phyloP scores from a whole-genome alignment of 768 basidiomycete species.

The Ramaria sp. region DNA sequence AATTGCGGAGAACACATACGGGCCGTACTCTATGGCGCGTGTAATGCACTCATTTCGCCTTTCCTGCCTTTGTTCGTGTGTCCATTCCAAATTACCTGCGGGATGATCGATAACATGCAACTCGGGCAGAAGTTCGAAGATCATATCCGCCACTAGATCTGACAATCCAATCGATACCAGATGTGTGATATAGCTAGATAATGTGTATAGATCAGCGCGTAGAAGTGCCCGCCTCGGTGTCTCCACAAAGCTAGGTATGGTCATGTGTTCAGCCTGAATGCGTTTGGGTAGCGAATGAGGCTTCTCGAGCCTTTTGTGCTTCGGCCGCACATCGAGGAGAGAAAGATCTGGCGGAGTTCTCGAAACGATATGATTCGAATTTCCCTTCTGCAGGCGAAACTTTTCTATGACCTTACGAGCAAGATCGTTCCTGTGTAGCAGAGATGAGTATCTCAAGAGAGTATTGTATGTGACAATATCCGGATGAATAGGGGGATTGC shows the following conservation, averaged over 20 bases:
- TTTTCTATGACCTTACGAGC: conserved; percentile 26
- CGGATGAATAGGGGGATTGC: conserved; percentile 32
- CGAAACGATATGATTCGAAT: neutral
- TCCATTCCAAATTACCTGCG: conserved; percentile 8
- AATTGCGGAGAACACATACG: conserved; percentile 45
- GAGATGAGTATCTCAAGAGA: conserved; percentile 41
- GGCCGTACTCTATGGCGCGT: conserved; percentile 42
- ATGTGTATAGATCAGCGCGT: conserved; percentile 32
- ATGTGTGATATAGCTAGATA: conserved; percentile 41
- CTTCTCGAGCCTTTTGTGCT: neutral
- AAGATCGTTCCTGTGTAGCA: conserved; percentile 36
- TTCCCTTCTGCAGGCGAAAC: conserved; percentile 15
- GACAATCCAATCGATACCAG: conserved; percentile 40
- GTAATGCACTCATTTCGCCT: conserved; percentile 19
- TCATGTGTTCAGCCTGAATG: conserved; percentile 9
- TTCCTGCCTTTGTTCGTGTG: neutral
- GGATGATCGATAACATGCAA: conserved; percentile 30
- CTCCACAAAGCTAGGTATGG: neutral
- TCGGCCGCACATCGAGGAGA: neutral
- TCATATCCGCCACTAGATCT: conserved; percentile 29
- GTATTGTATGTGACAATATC: conserved; percentile 45
- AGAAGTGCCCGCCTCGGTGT: conserved; percentile 10
- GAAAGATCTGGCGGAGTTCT: neutral
- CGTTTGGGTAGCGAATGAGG: neutral
- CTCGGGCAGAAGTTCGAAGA: conserved; percentile 51